Percentiles rank a stretch among this genome's conserved stretches.
Evolutionary conservation across 768 basidiomycete species (phyloP).

Genomic region (Termitomyces sp.): DNA sequence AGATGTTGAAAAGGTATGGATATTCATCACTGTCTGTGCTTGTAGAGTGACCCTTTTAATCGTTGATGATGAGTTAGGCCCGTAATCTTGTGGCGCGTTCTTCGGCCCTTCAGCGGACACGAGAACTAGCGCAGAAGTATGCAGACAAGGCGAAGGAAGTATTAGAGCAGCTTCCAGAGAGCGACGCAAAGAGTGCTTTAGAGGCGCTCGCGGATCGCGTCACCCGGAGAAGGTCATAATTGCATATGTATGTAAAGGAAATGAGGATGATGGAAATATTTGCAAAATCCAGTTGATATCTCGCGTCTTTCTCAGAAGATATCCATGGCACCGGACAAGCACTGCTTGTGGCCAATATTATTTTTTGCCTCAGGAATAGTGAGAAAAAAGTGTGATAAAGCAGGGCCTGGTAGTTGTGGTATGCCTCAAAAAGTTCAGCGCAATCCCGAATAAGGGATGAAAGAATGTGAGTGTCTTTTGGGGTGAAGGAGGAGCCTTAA

Average conservation of each 20-base stretch:
- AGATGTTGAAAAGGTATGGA: conserved; percentile 75
- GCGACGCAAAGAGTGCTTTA: conserved; percentile 75
- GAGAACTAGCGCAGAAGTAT: conserved; percentile 71
- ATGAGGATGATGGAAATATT: neutral
- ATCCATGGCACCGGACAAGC: neutral
- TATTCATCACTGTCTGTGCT: conserved; percentile 11
- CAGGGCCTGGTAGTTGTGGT: no score
- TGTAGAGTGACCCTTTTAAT: conserved; percentile 1
- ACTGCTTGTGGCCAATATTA: no score
- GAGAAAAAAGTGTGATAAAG: no score
- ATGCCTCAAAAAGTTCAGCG: no score
- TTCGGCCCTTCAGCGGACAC: conserved; percentile 78
- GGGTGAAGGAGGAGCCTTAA: no score
- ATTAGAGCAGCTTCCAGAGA: conserved; percentile 69
- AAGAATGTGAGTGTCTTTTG: no score
- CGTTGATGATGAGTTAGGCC: conserved; percentile 43
- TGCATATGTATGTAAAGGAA: neutral
- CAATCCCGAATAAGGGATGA: no score
- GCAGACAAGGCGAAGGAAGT: conserved; percentile 76
- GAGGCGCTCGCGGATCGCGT: conserved; percentile 75
- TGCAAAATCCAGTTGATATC: neutral
- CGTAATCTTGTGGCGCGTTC: conserved; percentile 68
- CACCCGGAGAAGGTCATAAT: conserved; percentile 43
- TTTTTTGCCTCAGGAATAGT: no score
- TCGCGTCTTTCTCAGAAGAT: neutral